Conservation (phyloP, 495 filamentous ascomycete species). For the Gamarada debralockiae region DNA sequence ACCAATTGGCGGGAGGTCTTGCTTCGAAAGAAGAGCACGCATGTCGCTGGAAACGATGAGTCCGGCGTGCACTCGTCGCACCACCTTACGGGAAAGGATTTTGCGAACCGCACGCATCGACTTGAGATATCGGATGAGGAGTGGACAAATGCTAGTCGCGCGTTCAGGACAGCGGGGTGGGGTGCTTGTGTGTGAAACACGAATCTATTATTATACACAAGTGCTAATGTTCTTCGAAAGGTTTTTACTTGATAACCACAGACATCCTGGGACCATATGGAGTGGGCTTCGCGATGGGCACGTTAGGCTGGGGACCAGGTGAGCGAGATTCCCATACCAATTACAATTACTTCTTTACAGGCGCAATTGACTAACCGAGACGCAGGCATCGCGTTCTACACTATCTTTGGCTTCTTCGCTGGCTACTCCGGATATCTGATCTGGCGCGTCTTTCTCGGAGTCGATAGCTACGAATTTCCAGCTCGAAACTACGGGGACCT, state of each 20-base stretch:
- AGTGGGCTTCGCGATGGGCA: slow-evolving; percentile 6
- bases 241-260: slow-evolving; percentile 56
- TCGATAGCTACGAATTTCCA: slow-evolving; percentile 53
- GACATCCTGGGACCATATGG: slow-evolving; percentile 16
- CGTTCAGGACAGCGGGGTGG: slow-evolving; percentile 43
- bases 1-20: slow-evolving; percentile 22
- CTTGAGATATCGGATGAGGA: slow-evolving; percentile 27
- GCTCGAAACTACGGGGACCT: slow-evolving; percentile 55
- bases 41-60: slow-evolving; percentile 15
- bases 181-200: slow-evolving; percentile 26
- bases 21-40: slow-evolving; percentile 11
- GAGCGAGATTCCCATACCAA: neutral
- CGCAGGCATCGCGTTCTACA: slow-evolving; percentile 32
- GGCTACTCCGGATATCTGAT: slow-evolving; percentile 49
- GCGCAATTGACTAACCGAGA: neutral
- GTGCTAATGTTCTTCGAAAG: neutral
- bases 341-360: neutral
- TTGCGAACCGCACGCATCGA: slow-evolving; percentile 9
- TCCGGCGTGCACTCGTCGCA: slow-evolving; percentile 11
- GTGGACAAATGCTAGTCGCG: slow-evolving; percentile 38
- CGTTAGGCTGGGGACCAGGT: slow-evolving; percentile 16
- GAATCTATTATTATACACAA: neutral
- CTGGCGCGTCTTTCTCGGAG: slow-evolving; percentile 52
- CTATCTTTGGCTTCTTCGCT: slow-evolving; percentile 33
- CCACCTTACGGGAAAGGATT: neutral